Conservation (phyloP, 345 rosid species). For the Eucalyptus microcorys region DNA sequence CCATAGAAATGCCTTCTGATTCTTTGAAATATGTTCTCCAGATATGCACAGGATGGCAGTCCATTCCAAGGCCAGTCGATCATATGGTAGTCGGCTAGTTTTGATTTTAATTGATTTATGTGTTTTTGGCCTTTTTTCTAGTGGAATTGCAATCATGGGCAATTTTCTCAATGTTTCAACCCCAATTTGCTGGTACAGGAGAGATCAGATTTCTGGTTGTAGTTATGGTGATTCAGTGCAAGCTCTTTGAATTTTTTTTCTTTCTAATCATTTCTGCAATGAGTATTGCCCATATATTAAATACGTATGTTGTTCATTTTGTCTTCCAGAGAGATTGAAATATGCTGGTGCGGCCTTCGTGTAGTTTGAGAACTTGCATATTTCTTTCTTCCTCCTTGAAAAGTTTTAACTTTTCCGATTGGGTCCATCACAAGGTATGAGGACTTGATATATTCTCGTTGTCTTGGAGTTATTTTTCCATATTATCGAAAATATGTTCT, state of each 20-base stretch:
- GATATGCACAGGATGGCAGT: slow-evolving; percentile 67
- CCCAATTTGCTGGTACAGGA: not conserved
- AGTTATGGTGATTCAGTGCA: not conserved
- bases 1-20: slow-evolving; percentile 51
- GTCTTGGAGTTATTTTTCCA: not conserved
- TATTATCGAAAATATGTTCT: not conserved
- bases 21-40: slow-evolving; percentile 57
- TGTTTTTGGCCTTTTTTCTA: not conserved
- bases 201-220: not conserved
- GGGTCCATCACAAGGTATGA: not conserved
- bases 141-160: not conserved
- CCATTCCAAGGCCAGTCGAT: slow-evolving; percentile 44
- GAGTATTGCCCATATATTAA: not conserved
- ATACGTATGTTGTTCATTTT: not conserved
- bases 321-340: not conserved
- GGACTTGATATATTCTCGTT: not conserved
- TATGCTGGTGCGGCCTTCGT: not conserved
- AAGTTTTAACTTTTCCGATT: not conserved
- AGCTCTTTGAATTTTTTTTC: not conserved
- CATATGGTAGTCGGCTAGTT: not conserved
- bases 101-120: not conserved
- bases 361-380: not conserved
- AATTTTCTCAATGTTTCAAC: not conserved
- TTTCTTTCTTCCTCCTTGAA: not conserved
- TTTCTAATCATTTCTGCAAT: not conserved